Percentiles rank a stretch among this genome's conserved stretches.
Conservation (phyloP, 2,329 filamentous ascomycete species). For the Berkeleyomyces basicola region DNA sequence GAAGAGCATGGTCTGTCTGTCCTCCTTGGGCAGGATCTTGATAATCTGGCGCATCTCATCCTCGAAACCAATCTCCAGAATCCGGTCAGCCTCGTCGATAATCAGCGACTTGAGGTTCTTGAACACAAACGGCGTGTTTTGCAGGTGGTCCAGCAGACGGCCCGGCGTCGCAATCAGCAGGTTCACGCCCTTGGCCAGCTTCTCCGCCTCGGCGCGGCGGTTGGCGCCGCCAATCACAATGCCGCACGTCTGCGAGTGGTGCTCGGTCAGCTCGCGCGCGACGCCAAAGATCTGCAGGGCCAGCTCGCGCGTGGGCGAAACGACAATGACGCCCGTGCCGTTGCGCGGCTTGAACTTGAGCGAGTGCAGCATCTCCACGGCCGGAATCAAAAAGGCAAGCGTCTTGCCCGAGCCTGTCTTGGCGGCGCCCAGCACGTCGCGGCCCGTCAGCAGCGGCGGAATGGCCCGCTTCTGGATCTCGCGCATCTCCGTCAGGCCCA, state of each 20-base stretch:
- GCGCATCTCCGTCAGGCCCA: slow-evolving; percentile 93
- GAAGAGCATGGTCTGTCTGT: slow-evolving; percentile 94
- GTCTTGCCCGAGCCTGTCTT: slow-evolving; percentile 97
- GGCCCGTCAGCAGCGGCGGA: slow-evolving; percentile 72
- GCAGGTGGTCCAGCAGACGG: slow-evolving; percentile 79
- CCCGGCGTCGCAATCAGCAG: slow-evolving; percentile 88
- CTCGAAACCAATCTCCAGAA: slow-evolving; percentile 94
- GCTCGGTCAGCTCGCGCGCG: slow-evolving; percentile 77
- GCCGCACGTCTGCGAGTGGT: slow-evolving; percentile 87
- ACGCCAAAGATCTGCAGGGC: slow-evolving; percentile 95
- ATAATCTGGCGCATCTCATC: slow-evolving; percentile 96
- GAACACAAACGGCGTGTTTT: slow-evolving; percentile 82
- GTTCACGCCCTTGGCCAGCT: slow-evolving; percentile 87
- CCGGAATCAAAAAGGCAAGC: slow-evolving; percentile 82
- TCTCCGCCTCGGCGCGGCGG: slow-evolving; percentile 76
- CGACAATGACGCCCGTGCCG: slow-evolving; percentile 78
- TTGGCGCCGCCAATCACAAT: slow-evolving; percentile 96
- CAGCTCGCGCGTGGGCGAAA: slow-evolving; percentile 84
- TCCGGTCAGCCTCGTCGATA: slow-evolving; percentile 93
- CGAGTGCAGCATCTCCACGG: slow-evolving; percentile 79
- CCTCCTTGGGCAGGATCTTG: slow-evolving; percentile 75
- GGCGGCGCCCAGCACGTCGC: slow-evolving; percentile 84
- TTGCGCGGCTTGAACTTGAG: slow-evolving; percentile 91
- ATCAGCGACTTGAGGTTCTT: slow-evolving; percentile 86
- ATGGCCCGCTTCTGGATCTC: slow-evolving; percentile 82